phyloP scores from a whole-genome alignment of 257 asterid species.

The Plantago major region DNA sequence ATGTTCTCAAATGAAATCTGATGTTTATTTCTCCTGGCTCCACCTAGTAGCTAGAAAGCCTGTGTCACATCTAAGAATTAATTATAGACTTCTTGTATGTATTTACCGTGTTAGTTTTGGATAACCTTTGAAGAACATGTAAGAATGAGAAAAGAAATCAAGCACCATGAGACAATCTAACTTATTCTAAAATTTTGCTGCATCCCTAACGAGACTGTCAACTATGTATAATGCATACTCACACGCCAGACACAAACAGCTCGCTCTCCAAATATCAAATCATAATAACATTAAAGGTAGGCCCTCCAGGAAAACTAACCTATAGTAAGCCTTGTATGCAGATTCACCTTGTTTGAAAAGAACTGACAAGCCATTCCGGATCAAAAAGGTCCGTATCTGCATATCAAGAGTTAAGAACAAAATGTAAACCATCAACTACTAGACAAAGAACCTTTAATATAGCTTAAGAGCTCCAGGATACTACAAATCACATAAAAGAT shows the following conservation, averaged over 20 bases:
- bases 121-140: too few species aligned
- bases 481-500: background rate
- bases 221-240: background rate
- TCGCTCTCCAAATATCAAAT: background rate
- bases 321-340: conserved; percentile 87
- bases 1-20: too few species aligned
- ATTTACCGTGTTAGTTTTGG: too few species aligned
- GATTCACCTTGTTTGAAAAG: conserved; percentile 92
- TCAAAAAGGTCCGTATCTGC: conserved; percentile 86
- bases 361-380: conserved; percentile 82
- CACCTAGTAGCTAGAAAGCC: too few species aligned
- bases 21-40: too few species aligned
- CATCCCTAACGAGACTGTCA: background rate
- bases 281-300: background rate
- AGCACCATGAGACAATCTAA: too few species aligned
- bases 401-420: conserved; percentile 19
- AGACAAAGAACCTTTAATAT: conserved; percentile 9
- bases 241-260: too few species aligned
- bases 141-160: too few species aligned
- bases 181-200: too few species aligned
- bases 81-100: too few species aligned
- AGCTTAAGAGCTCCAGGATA: conserved; percentile 5
- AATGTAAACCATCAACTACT: conserved; percentile 16
- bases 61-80: too few species aligned
- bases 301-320: conserved; percentile 39